phyloP scores from a whole-genome alignment of 179 eudicot species.

The Silene coronaria region DNA sequence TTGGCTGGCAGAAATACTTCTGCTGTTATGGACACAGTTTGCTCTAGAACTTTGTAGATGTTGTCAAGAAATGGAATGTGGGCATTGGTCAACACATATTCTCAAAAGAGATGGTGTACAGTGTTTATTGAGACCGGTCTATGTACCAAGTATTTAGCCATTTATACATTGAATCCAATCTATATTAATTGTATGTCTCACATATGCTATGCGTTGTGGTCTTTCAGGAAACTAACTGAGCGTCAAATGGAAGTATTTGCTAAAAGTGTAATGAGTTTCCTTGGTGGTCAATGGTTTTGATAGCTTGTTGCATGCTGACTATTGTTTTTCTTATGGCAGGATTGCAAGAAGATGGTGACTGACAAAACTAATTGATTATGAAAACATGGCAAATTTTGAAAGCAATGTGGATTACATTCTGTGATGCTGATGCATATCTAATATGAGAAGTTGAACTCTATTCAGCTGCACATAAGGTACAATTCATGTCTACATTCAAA shows the following conservation, averaged over 20 bases:
- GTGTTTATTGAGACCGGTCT: too few species aligned
- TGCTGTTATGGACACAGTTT: not conserved
- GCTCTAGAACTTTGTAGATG: not conserved
- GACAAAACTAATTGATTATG: not conserved
- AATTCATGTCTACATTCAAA: slow-evolving; percentile 13
- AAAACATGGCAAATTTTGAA: not conserved
- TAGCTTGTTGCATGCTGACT: not conserved
- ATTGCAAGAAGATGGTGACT: not conserved
- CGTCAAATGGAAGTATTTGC: not conserved
- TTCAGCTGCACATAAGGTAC: slow-evolving; percentile 6
- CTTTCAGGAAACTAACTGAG: too few species aligned
- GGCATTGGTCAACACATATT: not conserved
- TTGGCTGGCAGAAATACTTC: not conserved
- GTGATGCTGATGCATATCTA: not conserved
- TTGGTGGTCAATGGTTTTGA: not conserved
- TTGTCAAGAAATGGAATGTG: not conserved
- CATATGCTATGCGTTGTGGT: too few species aligned
- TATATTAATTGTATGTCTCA: too few species aligned
- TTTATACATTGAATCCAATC: too few species aligned
- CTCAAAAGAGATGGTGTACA: too few species aligned
- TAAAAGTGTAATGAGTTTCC: not conserved
- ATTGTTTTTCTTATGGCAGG: not conserved
- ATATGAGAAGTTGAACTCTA: not conserved
- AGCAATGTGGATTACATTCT: slow-evolving; percentile 4
- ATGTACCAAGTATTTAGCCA: too few species aligned